Evolutionary conservation across 352 stramenopile genomes (phyloP), one percentile per base, ranked within the genome.

Genomic region (Globisporangium cylindrosporum): DNA sequence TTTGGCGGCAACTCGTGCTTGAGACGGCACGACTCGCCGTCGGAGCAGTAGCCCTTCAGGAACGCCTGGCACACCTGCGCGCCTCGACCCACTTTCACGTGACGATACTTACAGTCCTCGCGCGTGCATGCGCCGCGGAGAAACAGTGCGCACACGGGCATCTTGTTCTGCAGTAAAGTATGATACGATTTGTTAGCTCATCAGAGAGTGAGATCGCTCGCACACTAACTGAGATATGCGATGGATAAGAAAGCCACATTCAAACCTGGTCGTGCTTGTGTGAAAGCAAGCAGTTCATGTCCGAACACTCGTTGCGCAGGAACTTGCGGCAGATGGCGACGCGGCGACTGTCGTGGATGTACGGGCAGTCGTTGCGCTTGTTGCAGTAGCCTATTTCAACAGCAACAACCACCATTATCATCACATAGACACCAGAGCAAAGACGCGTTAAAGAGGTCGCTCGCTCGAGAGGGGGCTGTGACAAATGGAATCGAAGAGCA

Each of bases 311-410:
- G 43, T 88, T 88, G 49, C 80, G 80, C 56, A 90, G 64, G 41
- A 95, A 95, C 61, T 90, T 89, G 29, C 81, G 84, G 43, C 87
- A 95, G 59, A 95, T 88, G n/a, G 80, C 78, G 55, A 93, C 75
- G n/a, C 80, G 85, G 22, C 87, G 85, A 68, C 85, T 95, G 67
- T 95, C 87, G 62, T 95, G 87, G 66, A 95, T 89, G 70, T 90
- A 93, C 63, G 78, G 82, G 73, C 87, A 95, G 18, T 74, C 75
- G 67, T 92, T 82, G 70, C 90, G 86, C 58, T 91, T 90, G 62
- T 91, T 95, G 73, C 87, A 95, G 60, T 84, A 91, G 12, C 87
- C 87, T 94, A 65, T 53, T 29, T 22, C 18, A 29, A 15, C 55
- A 24, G 54, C 36, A 69, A 41, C 53, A 54, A 22, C 51, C 18